These are phyloP conservation scores for Fagopyrum esculentum DNA, from an alignment of 148 eudicot species.

Conservation along the genomic window DNA sequence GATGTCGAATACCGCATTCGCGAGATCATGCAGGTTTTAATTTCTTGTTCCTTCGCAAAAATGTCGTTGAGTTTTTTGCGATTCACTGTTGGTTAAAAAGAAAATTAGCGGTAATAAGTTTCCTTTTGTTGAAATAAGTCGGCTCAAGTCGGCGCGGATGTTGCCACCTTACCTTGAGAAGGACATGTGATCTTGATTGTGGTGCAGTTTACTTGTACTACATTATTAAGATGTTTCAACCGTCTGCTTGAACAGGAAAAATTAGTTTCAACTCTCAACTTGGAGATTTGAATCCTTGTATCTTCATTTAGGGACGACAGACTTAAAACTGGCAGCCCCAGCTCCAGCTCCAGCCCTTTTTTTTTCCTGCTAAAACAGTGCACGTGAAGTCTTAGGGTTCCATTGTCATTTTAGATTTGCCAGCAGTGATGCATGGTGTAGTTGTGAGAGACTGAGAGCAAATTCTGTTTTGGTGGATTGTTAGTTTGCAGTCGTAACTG, in stretches of 20 bases:
- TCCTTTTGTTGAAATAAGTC: background rate
- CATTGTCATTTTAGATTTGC: background rate
- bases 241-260: background rate
- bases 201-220: no score
- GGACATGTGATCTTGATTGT: background rate
- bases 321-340: background rate
- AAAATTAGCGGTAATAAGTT: background rate
- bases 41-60: background rate
- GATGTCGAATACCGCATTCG: conserved; percentile 88
- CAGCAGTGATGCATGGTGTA: background rate
- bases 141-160: background rate
- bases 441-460: background rate
- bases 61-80: background rate
- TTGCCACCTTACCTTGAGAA: background rate
- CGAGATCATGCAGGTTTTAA: conserved; percentile 77
- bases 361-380: background rate
- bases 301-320: background rate
- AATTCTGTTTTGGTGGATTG: background rate
- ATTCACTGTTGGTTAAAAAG: background rate
- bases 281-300: background rate
- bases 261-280: conserved; percentile 2
- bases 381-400: background rate
- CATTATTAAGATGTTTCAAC: background rate
- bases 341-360: background rate
- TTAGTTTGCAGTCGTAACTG: background rate